These are phyloP conservation scores for Myrica gale DNA, from an alignment of 306 rosid species.

Conservation along the genomic window DNA sequence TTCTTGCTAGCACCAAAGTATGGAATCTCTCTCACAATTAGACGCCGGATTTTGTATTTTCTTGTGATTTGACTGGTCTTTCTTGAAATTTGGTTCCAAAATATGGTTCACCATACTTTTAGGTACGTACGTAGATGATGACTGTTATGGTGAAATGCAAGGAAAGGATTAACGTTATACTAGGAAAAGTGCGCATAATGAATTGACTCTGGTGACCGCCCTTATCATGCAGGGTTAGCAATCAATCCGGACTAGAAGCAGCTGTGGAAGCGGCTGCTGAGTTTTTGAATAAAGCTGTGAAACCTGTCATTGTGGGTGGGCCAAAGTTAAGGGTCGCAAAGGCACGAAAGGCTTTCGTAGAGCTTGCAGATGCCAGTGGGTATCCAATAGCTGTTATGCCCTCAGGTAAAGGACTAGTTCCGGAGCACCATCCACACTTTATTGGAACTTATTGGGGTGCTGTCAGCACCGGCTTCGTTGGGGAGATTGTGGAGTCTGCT, in stretches of 20 bases:
- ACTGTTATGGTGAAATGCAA: neutral
- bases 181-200: neutral
- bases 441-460: slow-evolving; percentile 93
- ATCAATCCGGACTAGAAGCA: slow-evolving; percentile 68
- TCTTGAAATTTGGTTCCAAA: too few species aligned
- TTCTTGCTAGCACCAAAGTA: slow-evolving; percentile 70
- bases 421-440: slow-evolving; percentile 66
- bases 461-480: slow-evolving; percentile 69
- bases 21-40: slow-evolving; percentile 7
- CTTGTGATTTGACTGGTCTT: neutral
- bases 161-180: neutral
- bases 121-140: neutral
- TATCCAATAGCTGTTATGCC: slow-evolving; percentile 85
- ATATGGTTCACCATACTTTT: too few species aligned
- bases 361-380: slow-evolving; percentile 72
- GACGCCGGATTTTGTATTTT: neutral
- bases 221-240: slow-evolving; percentile 51
- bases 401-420: slow-evolving; percentile 74
- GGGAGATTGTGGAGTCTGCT: slow-evolving; percentile 84
- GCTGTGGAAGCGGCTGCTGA: slow-evolving; percentile 84
- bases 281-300: slow-evolving; percentile 75
- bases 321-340: slow-evolving; percentile 71
- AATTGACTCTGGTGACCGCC: neutral
- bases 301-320: slow-evolving; percentile 77
- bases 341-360: slow-evolving; percentile 64